Evolutionary conservation across 2,329 filamentous ascomycete species (phyloP), one percentile per base, ranked within the genome.

Genomic region (Lecanicillium sp.): DNA sequence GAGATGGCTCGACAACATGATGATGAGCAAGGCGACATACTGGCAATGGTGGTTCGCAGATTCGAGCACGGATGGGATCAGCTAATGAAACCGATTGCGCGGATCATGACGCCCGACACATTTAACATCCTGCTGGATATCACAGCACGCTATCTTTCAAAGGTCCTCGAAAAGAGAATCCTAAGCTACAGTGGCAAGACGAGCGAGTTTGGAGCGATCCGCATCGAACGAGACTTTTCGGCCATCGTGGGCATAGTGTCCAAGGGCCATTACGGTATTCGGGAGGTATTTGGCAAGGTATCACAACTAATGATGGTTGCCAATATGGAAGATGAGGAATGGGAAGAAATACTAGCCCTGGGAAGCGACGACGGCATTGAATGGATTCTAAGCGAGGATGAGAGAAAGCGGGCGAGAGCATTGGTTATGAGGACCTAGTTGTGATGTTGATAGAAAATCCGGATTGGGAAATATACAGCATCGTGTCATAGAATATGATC

Each of bases 291-390:
- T 64, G 71, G 74, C 19, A 77, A 81, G 52, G 85, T 84, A 42
- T 72, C 74, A 43, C 87, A 96, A 69, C 81, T 95, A 51, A 77
- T 84, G 41, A 78, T 94, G 69, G 78, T 95, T 13, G 80, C 90
- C 56, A 90, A 89, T 50, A 94, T 96, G 87, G 89, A 96, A 57
- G 86, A 92, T 25, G 89, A 96, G 42, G 90, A 96, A 61, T 95
- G 88, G 85, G 85, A 90, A 34, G 87, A 92, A 59, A 61, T 89
- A 29, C 54, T 60, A 6, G 62, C 71, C 29, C 43, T 57, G 17
- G 61, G 68, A 22, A 70, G 65, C 27, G 74, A 79, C 11, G 80
- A 76, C 36, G 83, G 76, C 10, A 78, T 92, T 54, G 70, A 73
- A 36, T 88, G 84, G 84, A 73, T 81, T 33, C 51, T 89, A 46